phyloP scores from a whole-genome alignment of 768 basidiomycete species.

The Amanita rimosa region DNA sequence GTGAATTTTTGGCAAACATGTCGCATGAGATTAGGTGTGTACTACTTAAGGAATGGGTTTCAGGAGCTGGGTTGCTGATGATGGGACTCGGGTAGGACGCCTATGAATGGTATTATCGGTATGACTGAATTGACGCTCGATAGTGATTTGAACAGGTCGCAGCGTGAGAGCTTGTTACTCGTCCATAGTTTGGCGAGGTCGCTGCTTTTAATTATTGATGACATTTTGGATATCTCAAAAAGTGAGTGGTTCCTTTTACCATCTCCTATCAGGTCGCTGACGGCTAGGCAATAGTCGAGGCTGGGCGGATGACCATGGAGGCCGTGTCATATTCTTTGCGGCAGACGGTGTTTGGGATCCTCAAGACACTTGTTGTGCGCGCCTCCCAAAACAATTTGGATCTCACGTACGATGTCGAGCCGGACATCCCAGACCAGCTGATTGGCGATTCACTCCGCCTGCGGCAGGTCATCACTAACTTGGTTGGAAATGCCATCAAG shows the following conservation, averaged over 20 bases:
- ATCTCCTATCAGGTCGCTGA: constrained; percentile 4
- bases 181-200: constrained; percentile 93
- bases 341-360: constrained; percentile 93
- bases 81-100: constrained; percentile 50
- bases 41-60: not conserved
- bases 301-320: constrained; percentile 99
- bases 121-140: constrained; percentile 98
- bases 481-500: constrained; percentile 95
- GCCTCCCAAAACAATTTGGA: constrained; percentile 96
- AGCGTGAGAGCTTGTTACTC: constrained; percentile 89
- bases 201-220: constrained; percentile 93
- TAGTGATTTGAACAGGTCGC: constrained; percentile 87
- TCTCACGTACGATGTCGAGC: constrained; percentile 92
- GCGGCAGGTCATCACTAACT: constrained; percentile 90
- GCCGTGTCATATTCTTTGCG: constrained; percentile 96
- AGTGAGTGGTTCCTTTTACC: constrained; percentile 43
- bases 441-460: constrained; percentile 94
- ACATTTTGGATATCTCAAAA: constrained; percentile 99
- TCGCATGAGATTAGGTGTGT: constrained; percentile 87
- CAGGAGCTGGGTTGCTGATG: not conserved
- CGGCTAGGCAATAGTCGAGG: constrained; percentile 59
- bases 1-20: constrained; percentile 99
- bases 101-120: constrained; percentile 99
- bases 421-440: constrained; percentile 91
- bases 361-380: constrained; percentile 96